phyloP scores from a whole-genome alignment of 768 basidiomycete genomes.

The Russula compacta region DNA sequence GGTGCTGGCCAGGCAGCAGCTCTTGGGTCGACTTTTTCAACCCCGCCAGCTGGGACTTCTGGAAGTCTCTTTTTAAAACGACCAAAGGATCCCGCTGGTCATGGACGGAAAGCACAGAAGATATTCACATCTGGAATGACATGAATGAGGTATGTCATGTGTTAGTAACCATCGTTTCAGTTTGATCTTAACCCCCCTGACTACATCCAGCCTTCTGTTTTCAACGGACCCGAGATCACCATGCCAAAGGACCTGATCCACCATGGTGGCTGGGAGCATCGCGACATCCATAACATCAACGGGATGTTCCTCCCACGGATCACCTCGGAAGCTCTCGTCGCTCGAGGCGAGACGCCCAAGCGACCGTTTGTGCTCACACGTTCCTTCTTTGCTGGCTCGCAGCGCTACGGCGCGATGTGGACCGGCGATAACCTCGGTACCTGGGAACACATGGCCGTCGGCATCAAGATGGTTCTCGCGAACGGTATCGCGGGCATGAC shows the following conservation, averaged over 20 bases:
- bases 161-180: background rate
- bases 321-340: conserved; percentile 70
- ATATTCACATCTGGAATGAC: conserved; percentile 95
- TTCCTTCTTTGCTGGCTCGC: conserved; percentile 91
- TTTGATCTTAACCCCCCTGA: conserved; percentile 13
- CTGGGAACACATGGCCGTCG: conserved; percentile 95
- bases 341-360: conserved; percentile 63
- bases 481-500: conserved; percentile 86
- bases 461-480: conserved; percentile 86
- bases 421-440: conserved; percentile 96
- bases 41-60: conserved; percentile 82
- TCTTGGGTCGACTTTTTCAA: conserved; percentile 99
- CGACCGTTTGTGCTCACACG: conserved; percentile 95
- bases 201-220: conserved; percentile 76
- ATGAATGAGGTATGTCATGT: conserved; percentile 82
- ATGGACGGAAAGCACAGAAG: conserved; percentile 73
- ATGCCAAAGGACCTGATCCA: conserved; percentile 74
- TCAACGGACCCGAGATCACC: conserved; percentile 95
- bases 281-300: conserved; percentile 95
- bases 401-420: conserved; percentile 96
- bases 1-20: conserved; percentile 97
- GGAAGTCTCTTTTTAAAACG: conserved; percentile 74
- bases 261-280: conserved; percentile 94
- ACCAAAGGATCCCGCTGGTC: conserved; percentile 49
- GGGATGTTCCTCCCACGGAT: conserved; percentile 88